phyloP scores from a whole-genome alignment of 2,329 filamentous ascomycete genomes.

The Chalara sp. region DNA sequence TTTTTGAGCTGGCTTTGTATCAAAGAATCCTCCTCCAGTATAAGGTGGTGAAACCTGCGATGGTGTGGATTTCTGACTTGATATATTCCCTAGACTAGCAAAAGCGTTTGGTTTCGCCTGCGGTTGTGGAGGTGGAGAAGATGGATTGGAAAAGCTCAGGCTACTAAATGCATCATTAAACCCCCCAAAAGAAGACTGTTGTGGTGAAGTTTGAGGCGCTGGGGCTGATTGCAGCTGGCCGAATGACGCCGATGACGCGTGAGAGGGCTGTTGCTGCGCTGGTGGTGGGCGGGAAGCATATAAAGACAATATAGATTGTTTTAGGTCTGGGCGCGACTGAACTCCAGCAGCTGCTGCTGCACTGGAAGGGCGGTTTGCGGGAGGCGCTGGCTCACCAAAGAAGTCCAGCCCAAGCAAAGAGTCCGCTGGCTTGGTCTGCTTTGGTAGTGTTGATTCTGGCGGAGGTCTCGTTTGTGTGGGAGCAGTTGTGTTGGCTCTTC shows the following conservation, averaged over 20 bases:
- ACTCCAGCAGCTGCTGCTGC: conserved; percentile 59
- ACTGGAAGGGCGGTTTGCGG: conserved; percentile 76
- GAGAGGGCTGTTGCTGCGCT: conserved; percentile 50
- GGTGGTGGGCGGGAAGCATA: conserved; percentile 81
- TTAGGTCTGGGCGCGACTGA: conserved; percentile 83
- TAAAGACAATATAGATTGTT: conserved; percentile 93
- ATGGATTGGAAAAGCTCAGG: conserved; percentile 51
- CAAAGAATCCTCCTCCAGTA: conserved; percentile 64
- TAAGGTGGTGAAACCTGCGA: conserved; percentile 40
- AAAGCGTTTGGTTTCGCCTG: conserved; percentile 39
- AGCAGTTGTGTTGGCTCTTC: conserved; percentile 68
- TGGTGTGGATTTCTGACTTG: conserved; percentile 32
- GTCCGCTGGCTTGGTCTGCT: conserved; percentile 66
- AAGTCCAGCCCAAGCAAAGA: conserved; percentile 91
- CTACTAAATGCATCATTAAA: conserved; percentile 76
- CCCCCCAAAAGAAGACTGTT: conserved; percentile 33
- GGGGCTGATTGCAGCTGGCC: conserved; percentile 58
- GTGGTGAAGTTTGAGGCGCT: conserved; percentile 21
- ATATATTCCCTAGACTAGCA: conserved; percentile 36
- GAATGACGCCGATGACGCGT: conserved; percentile 57
- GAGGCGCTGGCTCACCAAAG: conserved; percentile 64
- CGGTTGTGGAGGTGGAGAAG: conserved; percentile 34
- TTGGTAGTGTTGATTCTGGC: conserved; percentile 59
- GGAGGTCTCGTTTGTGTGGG: conserved; percentile 43
- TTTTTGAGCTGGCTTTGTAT: conserved; percentile 58